Conservation (phyloP, 805 yeast genomes). For the Wickerhamomyces pijperi region DNA sequence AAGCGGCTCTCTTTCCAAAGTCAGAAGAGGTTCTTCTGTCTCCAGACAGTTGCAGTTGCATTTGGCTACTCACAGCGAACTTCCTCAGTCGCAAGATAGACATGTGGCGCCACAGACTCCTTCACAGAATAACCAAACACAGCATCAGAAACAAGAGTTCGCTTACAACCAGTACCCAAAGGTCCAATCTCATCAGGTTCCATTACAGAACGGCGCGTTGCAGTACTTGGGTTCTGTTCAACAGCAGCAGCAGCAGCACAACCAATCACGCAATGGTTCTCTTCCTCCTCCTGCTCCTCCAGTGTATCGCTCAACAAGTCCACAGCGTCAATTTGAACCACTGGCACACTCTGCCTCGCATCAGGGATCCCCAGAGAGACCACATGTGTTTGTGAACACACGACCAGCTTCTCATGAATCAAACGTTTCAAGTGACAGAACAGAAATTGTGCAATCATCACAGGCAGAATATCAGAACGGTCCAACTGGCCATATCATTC, state of each 20-base stretch:
- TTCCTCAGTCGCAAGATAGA: constrained; percentile 26
- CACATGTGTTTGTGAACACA: no score
- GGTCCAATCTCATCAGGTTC: constrained; percentile 1
- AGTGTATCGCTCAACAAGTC: background rate
- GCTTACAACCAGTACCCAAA: background rate
- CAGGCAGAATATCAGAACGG: no score
- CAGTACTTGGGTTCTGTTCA: no score
- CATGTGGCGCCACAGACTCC: constrained; percentile 5
- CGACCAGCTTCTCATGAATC: constrained; percentile 12
- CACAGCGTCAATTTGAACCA: background rate
- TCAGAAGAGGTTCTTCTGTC: constrained; percentile 72
- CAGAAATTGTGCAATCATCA: constrained; percentile 10
- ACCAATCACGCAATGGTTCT: no score
- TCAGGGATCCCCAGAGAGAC: no score
- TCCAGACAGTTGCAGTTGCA: constrained; percentile 73
- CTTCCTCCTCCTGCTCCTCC: no score
- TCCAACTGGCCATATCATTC: no score
- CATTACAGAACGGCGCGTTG: background rate
- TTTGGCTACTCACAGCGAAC: constrained; percentile 33
- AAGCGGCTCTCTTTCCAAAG: constrained; percentile 62
- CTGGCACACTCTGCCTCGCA: no score
- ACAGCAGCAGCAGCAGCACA: constrained; percentile 3
- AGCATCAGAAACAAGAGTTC: background rate
- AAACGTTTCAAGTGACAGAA: constrained; percentile 9
- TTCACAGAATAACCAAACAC: constrained; percentile 1